phyloP scores from a whole-genome alignment of 2,329 filamentous ascomycete species.

The Dactylella cylindrospora region DNA sequence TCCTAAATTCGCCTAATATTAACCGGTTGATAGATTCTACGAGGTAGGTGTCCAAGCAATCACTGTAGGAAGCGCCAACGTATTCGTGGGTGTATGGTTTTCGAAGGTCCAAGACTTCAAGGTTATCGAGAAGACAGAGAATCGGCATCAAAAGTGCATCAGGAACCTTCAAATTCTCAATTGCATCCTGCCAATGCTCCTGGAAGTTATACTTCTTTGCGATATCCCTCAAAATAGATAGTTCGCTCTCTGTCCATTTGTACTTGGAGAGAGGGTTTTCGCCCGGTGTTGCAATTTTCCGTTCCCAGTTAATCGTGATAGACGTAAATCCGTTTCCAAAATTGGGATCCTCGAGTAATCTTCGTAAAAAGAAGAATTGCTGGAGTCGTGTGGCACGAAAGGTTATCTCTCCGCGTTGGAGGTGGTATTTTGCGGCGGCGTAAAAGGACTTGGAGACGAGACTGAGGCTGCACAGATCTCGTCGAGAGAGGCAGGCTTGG shows the following conservation, averaged over 20 bases:
- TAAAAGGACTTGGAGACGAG: constrained; percentile 8
- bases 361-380: constrained; percentile 8
- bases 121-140: constrained; percentile 1
- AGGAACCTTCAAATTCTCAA: constrained; percentile 10
- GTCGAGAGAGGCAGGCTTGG: background rate
- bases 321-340: constrained; percentile 6
- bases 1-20: background rate
- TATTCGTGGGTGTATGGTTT: background rate
- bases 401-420: background rate
- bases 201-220: constrained; percentile 10
- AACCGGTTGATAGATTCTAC: constrained; percentile 6
- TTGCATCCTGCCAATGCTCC: constrained; percentile 6
- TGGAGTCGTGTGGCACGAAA: background rate
- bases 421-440: constrained; percentile 2
- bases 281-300: background rate
- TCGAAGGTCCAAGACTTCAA: constrained; percentile 14
- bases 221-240: background rate
- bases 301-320: constrained; percentile 8
- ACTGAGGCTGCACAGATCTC: constrained; percentile 5
- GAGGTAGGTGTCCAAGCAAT: constrained; percentile 3
- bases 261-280: background rate
- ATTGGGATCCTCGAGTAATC: background rate
- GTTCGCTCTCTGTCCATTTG: constrained; percentile 11
- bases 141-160: constrained; percentile 22
- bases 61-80: background rate